Percentiles rank a stretch among this genome's conserved stretches.
phyloP scores from a whole-genome alignment of 129 eudicot genomes.

The Tagetes erecta region DNA sequence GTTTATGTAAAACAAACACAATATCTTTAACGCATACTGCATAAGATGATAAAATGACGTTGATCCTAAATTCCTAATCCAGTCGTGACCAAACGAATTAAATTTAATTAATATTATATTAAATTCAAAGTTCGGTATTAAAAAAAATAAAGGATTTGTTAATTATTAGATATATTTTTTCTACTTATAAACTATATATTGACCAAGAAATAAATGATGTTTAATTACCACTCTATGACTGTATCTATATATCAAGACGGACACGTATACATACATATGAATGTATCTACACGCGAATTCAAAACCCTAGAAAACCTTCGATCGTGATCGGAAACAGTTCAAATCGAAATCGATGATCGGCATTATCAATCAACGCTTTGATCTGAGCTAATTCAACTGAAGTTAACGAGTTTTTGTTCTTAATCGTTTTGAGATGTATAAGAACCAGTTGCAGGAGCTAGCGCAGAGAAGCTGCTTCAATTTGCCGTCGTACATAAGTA shows the following conservation, averaged over 20 bases:
- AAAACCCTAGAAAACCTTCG: constrained; percentile 43
- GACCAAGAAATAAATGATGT: neutral
- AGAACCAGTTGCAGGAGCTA: constrained; percentile 76
- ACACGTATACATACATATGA: constrained; percentile 1
- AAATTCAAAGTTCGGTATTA: no score
- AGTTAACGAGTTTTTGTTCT: neutral
- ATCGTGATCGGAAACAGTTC: constrained; percentile 32
- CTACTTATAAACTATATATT: neutral
- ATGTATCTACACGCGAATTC: constrained; percentile 22
- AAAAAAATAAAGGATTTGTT: no score
- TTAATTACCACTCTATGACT: neutral
- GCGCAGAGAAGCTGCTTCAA: constrained; percentile 85
- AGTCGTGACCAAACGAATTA: no score
- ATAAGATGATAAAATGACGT: no score
- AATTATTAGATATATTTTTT: no score
- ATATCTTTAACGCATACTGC: no score
- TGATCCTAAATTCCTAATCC: no score
- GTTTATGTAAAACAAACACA: no score
- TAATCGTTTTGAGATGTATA: constrained; percentile 48
- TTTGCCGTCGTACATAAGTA: constrained; percentile 61
- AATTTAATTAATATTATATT: no score
- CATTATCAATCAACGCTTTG: constrained; percentile 35
- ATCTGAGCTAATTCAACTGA: constrained; percentile 32
- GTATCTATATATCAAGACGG: constrained; percentile 16
- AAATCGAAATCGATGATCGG: constrained; percentile 40